Percentiles rank a stretch among this genome's conserved stretches.
Evolutionary conservation across 2,329 filamentous ascomycete genomes (phyloP).

Genomic region (Hypocreales sp.): DNA sequence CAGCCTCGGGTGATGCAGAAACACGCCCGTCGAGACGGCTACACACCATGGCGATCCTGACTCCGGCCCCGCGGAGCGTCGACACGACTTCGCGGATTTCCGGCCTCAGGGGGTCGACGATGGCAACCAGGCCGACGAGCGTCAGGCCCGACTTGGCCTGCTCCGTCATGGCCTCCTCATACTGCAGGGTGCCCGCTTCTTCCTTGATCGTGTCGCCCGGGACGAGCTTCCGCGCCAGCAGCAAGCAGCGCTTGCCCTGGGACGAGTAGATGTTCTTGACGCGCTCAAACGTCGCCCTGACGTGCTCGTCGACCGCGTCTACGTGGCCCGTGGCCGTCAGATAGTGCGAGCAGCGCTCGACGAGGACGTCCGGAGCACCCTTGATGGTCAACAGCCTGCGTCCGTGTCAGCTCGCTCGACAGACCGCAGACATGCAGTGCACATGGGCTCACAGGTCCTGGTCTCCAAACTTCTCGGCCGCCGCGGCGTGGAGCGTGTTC

Average conservation of each 20-base stretch:
- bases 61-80: conserved; percentile 53
- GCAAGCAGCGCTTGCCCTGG: conserved; percentile 50
- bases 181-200: conserved; percentile 24
- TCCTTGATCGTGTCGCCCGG: conserved; percentile 21
- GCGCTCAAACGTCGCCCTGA: conserved; percentile 30
- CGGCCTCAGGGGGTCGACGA: conserved; percentile 62
- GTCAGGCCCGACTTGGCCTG: conserved; percentile 42
- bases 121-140: conserved; percentile 59
- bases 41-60: conserved; percentile 68
- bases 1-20: too few species aligned
- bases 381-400: conserved; percentile 61
- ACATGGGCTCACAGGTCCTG: conserved; percentile 24
- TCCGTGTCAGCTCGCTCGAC: too few species aligned
- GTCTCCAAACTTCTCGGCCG: conserved; percentile 17
- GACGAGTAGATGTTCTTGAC: conserved; percentile 55
- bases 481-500: conserved; percentile 21
- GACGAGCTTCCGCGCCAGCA: conserved; percentile 47
- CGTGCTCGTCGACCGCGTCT: conserved; percentile 28
- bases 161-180: conserved; percentile 39
- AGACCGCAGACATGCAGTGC: too few species aligned
- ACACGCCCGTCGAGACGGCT: too few species aligned
- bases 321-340: conserved; percentile 38
- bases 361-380: conserved; percentile 60
- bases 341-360: conserved; percentile 44
- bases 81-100: conserved; percentile 54